Evolutionary conservation across 2,329 filamentous ascomycete genomes (phyloP), one percentile per base, ranked within the genome.

Genomic region (Pseudophaeomoniella oleicola): DNA sequence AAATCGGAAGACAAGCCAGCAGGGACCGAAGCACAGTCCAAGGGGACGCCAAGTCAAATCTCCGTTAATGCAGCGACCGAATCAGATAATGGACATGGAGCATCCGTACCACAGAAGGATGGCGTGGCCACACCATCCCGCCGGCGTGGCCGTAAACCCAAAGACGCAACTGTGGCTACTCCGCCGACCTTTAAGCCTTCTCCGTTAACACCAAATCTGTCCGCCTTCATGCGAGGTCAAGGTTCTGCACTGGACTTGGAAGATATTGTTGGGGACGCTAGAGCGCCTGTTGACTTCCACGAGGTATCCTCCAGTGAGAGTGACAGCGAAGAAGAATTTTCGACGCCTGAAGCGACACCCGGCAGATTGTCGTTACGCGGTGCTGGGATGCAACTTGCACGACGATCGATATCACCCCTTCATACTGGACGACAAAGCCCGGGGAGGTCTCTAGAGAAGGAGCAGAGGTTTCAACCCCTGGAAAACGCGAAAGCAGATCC

Each of bases 161-260:
- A 32, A 16, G 12, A 13, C 16, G 27, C 34, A 16, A 32, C 39
- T 34, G 30, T 34, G 18, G 18, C 16, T 16, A 27, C 17, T 10
- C 16, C 4, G 22, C n/a, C 46, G n/a, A 27, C 54, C 4, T 74
- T 76, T 48, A 59, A 67, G 37, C 66, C 66, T 35, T 72, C 75
- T 9, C 54, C 67, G 4, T 67, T 72, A 19, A 72, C 74, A 12
- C 81, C 81, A 11, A 69, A 81, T 55, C 63, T 87, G 14, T 82
- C 80, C 18, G 68, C 68, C 30, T 56, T 83, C 33, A 64, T 85
- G 58, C 64, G 72, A 46, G 67, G 61, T 43, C 70, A 67, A 50
- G 77, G 78, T 19, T 70, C 80, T 46, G 60, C 62, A 41, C 66
- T 75, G 36, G 69, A 82, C 48, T 58, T 83, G 37, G 55, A 62